Base-by-base conservation (phyloP, 2,329 filamentous ascomycete genomes). In the Penicillium concentricum region DNA sequence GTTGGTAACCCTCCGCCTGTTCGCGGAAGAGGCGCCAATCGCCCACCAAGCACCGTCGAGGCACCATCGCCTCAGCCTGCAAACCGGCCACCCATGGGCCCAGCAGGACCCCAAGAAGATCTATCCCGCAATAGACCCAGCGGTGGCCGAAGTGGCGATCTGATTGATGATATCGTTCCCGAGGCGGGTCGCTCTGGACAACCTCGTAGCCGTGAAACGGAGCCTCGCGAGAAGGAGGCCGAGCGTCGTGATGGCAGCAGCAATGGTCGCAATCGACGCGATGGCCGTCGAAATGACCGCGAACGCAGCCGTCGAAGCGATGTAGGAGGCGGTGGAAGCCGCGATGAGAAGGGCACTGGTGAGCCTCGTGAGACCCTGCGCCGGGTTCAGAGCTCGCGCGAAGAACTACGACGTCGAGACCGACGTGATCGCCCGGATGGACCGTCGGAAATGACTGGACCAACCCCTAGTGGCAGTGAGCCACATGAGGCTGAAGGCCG, bases 1-100 rank as follows among this genome's bases (percentile, higher is more conserved):
- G 58, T 58, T 46, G 67, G 62, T 30, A 66, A 70, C 37, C 70
- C 73, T 12, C 70, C 74, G 5, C 65, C 71, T 26, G 73, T 74
- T 46, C 73, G 77, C 24, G 76, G 77, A 41, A 69, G 77, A 58
- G 74, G 75, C 18, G 67, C 69, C 45, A 70, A 65, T 30, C 69
- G 76, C 54, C 74, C 76, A 60, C 58, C 69, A 12, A 66, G 61
- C 51, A 64, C 55, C 28, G 61, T 69, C 50, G 73, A 69, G 35
- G 65, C 59, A 12, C 65, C 70, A 15, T 72, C 73, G 15, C 66
- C 69, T 15, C 72, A 73, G 47, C 44, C 50, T 13, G 37, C 69
- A 13, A 66, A 63, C 32, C 68, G 69, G 35, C 70, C 73, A 10
- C 70, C 67, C n/a, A 69, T 69, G 41, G 65, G 73, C 2, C 58